Evolutionary conservation across 495 filamentous ascomycete genomes (phyloP), one percentile per base, ranked within the genome.

Genomic region (Aspergillus nidulans): DNA sequence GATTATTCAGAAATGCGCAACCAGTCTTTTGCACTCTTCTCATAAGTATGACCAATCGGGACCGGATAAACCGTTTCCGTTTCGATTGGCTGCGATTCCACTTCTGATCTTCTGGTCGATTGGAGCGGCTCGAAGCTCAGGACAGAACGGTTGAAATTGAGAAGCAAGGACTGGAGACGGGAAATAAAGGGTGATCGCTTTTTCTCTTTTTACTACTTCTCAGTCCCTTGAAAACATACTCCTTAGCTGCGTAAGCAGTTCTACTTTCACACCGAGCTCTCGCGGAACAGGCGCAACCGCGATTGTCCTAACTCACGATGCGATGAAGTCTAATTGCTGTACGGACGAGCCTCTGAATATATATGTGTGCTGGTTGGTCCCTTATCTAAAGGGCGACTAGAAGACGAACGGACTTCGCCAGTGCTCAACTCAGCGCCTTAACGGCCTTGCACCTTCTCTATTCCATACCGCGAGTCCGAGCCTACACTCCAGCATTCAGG

Each of bases 281-380:
- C 20, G 16, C 45, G 49, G 39, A 54, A 10, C 13, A 43, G 51
- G 19, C 55, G 23, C 49, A 45, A 24, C 34, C 43, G 52, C 38
- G 53, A 56, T 45, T 56, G 46, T 15, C 23, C 34, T 62, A 44
- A 36, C 26, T 47, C 46, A 51, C 52, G 44, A 67, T 70, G 65
- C 62, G 49, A 67, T 69, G 61, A 64, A 55, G 30, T 47, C 40
- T 20, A 48, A n/a, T 50, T 42, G 34, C 56, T 56, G 54, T 43
- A 63, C 61, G 66, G 49, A 57, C 58, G 59, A 67, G 39, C 52
- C 32, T 51, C 21, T 46, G 48, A 53, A 54, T 26, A 59, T 19
- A 52, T 52, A 16, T 57, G 28, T 56, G 9, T 25, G 32, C 16
- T 49, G 21, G 38, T 20, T 49, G 28, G 42, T 21, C 4, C 18